These are phyloP conservation scores for Penicillium rolfsii DNA, from an alignment of 2,329 filamentous ascomycete genomes.

Conservation along the genomic window DNA sequence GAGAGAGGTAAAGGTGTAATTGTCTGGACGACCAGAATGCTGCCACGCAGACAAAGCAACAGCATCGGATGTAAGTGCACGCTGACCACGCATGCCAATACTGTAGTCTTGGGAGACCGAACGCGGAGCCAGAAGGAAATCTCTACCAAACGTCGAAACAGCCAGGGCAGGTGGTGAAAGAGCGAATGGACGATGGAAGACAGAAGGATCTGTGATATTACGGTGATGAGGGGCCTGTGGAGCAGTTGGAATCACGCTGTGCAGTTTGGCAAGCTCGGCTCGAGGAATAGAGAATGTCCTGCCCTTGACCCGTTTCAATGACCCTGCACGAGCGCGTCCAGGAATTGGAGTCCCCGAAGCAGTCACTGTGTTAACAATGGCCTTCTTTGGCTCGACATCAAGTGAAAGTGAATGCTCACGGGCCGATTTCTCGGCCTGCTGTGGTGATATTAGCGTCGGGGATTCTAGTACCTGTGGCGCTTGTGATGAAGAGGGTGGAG, in stretches of 20 bases:
- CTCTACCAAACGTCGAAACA: slow-evolving; percentile 17
- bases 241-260: slow-evolving; percentile 32
- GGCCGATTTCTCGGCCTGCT: slow-evolving; percentile 16
- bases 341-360: slow-evolving; percentile 27
- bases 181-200: slow-evolving; percentile 42
- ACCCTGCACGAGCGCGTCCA: slow-evolving; percentile 39
- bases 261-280: slow-evolving; percentile 30
- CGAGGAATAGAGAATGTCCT: slow-evolving; percentile 37
- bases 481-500: slow-evolving; percentile 1
- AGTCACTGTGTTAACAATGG: slow-evolving; percentile 28
- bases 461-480: background rate
- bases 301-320: slow-evolving; percentile 35
- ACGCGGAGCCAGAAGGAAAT: slow-evolving; percentile 23
- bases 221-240: slow-evolving; percentile 36
- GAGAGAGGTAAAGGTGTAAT: slow-evolving; percentile 28
- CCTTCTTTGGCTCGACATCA: slow-evolving; percentile 31
- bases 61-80: slow-evolving; percentile 34
- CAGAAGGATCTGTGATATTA: slow-evolving; percentile 47
- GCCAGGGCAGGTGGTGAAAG: slow-evolving; percentile 34
- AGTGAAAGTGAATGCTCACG: slow-evolving; percentile 24
- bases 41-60: slow-evolving; percentile 36
- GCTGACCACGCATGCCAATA: slow-evolving; percentile 28
- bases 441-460: background rate
- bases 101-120: slow-evolving; percentile 33
- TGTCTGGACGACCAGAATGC: slow-evolving; percentile 26